Evolutionary conservation across 495 filamentous ascomycete genomes (phyloP), one percentile per base, ranked within the genome.

Genomic region (Penicillium atrosanguineum): DNA sequence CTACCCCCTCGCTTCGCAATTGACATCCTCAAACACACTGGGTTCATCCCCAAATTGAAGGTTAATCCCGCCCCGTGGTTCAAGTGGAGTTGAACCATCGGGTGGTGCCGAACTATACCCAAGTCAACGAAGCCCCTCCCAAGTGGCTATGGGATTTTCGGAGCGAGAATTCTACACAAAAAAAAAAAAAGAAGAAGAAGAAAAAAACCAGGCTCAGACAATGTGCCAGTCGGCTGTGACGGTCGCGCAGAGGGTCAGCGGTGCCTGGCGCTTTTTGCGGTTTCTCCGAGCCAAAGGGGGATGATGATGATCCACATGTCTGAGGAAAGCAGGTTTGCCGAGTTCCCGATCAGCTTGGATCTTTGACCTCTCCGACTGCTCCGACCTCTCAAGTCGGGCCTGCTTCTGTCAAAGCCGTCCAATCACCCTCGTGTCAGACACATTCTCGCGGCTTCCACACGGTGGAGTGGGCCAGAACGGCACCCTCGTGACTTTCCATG

Each of bases 81-180:
- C 31, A 36, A 42, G 53, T 53, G 53, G 53, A 41, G 54, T 47
- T 43, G 59, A 57, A 57, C 50, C 50, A 57, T 37, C 53, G 59
- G 54, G 44, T 57, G 37, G 21, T 53, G 41, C 58, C 55, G 55
- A 58, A 48, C 28, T 50, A 46, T 53, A 53, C 38, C 16, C n/a
- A 9, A 40, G n/a, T 40, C 38, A 19, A 40, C 38, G 3, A 3
- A 14, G 11, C 11, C 11, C 9, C 4, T 9, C 7, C 31, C 31
- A 12, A 14, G 11, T 34, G 11, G 31, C 28, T 9, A 5, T 1
- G 7, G 4, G 7, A 31, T 9, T 31, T 31, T 9, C 7, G 28
- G 7, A 31, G 28, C 7, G 28, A 31, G 28, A 31, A 31, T 31
- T 31, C 11, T 6, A 31, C 28, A 2, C 1, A 31, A 31, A 31